Evolutionary conservation across 345 rosid genomes (phyloP), one percentile per base, ranked within the genome.

Genomic region (Hibiscus tridactylites): DNA sequence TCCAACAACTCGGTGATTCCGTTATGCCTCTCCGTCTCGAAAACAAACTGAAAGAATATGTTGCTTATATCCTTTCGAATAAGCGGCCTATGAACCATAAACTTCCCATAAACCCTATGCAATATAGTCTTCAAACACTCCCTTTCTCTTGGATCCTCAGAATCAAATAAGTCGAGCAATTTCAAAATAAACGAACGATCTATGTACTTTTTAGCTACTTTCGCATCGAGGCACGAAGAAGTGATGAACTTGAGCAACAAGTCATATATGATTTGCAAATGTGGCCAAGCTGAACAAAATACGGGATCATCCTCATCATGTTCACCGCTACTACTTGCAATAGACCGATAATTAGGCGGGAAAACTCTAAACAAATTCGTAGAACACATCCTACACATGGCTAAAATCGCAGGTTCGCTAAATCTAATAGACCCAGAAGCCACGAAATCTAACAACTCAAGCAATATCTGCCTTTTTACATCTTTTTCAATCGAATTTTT

Each of bases 251-350:
- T 92, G 21, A 88, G 91, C 77, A 92, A 57, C 79, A 92, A 73
- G 72, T 92, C 97, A 58, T 90, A 92, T 61, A 92, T 92, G 60
- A 88, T 88, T 58, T 92, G 94, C 82, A 92, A 79, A 83, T 92
- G 97, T 15, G 92, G 90, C 97, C 97, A 92, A 2, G 94, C 85
- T 16, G 97, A 93, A 77, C 90, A 93, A 5, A 92, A 88, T 84
- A 83, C 78, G 0, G 91, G 96, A 60, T 92, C 96, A 29, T 88
- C 94, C 46, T 85, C 90, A 49, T 90, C 91, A 59, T 86, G 84
- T 44, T 88, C 97, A 33, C 86, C 86, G 6, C 61, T 19, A 26
- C 15, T 57, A 46, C 68, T 73, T 1, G 72, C 70, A 67, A 24
- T 65, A 68, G 84, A 83, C 81, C 87, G 79, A 47, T 83, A 86